A percentile compares a stretch with the other conserved stretches of the same genome.
Conservation (phyloP, 2,329 filamentous ascomycete genomes). For the Neocucurbitaria cava region DNA sequence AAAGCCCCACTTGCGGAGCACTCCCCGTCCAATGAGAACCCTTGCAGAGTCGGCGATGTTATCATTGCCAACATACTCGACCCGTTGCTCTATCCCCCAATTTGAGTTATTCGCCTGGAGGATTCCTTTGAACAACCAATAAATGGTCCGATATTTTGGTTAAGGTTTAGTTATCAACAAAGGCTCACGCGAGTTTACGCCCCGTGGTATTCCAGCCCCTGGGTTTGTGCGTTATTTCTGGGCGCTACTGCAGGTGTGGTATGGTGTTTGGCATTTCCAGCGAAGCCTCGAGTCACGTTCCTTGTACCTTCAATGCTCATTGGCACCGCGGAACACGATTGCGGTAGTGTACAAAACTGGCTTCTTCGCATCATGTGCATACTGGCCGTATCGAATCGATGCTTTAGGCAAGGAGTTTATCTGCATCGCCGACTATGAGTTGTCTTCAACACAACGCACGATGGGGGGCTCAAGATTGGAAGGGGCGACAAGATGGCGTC, state of each 20-base stretch:
- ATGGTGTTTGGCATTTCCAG: not conserved
- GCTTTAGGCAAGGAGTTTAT: not conserved
- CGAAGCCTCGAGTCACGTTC: not conserved
- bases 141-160: not conserved
- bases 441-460: not conserved
- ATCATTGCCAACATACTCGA: not conserved
- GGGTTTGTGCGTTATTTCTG: not conserved
- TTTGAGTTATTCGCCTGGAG: not conserved
- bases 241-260: not conserved
- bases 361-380: not conserved
- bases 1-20: not conserved
- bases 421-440: not conserved
- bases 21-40: not conserved
- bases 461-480: not conserved
- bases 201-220: not conserved
- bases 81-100: not conserved
- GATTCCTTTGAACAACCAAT: not conserved
- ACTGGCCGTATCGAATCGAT: not conserved
- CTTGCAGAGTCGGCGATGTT: not conserved
- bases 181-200: not conserved
- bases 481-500: not conserved
- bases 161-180: not conserved
- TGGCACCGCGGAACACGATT: not conserved
- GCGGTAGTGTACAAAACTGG: not conserved
- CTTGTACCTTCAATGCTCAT: not conserved